These are phyloP conservation scores for Agapanthus africanus DNA, from an alignment of 106 monocot species.

Conservation along the genomic window DNA sequence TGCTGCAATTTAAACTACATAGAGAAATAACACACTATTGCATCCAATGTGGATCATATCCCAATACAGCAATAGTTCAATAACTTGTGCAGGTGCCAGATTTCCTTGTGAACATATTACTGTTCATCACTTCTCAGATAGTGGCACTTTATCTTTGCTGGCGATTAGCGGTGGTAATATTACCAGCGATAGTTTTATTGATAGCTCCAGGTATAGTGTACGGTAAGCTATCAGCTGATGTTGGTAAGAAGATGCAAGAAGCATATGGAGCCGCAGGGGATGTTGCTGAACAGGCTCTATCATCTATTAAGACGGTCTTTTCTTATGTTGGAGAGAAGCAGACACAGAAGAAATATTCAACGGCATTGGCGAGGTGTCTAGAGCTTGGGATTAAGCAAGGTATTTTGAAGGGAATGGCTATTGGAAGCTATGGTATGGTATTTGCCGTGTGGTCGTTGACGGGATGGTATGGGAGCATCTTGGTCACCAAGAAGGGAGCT, in stretches of 20 bases:
- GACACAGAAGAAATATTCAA: conserved; percentile 30
- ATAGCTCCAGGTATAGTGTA: conserved; percentile 58
- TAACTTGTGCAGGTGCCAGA: not conserved
- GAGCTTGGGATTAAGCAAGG: conserved; percentile 63
- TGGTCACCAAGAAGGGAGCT: conserved; percentile 58
- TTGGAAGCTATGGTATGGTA: conserved; percentile 47
- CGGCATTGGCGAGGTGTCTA: conserved; percentile 32
- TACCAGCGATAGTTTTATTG: conserved; percentile 46
- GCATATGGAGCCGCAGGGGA: conserved; percentile 40
- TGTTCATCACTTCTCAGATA: not conserved
- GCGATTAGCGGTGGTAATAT: conserved; percentile 52
- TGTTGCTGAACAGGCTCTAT: conserved; percentile 46
- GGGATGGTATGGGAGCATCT: conserved; percentile 63
- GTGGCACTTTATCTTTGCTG: conserved; percentile 63
- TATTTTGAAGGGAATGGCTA: conserved; percentile 58
- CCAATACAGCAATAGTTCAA: too few species aligned
- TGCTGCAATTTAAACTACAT: too few species aligned
- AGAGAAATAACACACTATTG: not conserved
- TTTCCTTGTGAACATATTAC: not conserved
- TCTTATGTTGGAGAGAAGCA: conserved; percentile 60
- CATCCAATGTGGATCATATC: too few species aligned
- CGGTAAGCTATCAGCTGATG: conserved; percentile 46
- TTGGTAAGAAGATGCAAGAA: conserved; percentile 20
- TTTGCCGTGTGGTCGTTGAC: conserved; percentile 69
- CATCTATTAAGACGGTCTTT: conserved; percentile 59